phyloP scores from a whole-genome alignment of 176 grass and related monocot genomes.

The Saccharum spontaneum region DNA sequence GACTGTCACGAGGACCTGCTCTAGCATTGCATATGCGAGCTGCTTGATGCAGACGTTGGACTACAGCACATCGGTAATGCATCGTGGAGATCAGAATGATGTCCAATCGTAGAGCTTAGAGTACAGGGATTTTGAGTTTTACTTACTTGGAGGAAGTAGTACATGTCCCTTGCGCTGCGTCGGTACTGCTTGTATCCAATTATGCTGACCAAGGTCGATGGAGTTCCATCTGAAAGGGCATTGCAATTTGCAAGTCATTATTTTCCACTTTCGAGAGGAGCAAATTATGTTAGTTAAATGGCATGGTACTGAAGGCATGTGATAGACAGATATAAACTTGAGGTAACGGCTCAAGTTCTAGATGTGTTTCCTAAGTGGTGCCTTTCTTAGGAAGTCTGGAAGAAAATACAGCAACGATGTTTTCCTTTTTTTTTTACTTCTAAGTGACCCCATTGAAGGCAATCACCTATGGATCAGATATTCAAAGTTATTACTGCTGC shows the following conservation, averaged over 20 bases:
- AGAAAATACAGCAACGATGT: background rate
- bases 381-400: background rate
- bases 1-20: slow-evolving; percentile 68
- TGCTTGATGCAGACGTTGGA: slow-evolving; percentile 91
- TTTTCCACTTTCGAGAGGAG: background rate
- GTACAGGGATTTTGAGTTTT: slow-evolving; percentile 22
- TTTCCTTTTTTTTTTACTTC: background rate
- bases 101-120: background rate
- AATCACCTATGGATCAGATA: background rate
- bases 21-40: slow-evolving; percentile 74
- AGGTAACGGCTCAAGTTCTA: background rate
- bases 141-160: slow-evolving; percentile 96
- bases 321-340: background rate
- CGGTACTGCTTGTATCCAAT: slow-evolving; percentile 84
- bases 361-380: background rate
- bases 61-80: slow-evolving; percentile 53
- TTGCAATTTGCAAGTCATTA: slow-evolving; percentile 16
- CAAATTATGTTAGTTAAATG: slow-evolving; percentile 5
- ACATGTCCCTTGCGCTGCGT: slow-evolving; percentile 75
- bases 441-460: background rate
- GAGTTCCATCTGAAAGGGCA: slow-evolving; percentile 72
- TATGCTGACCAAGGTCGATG: slow-evolving; percentile 88
- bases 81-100: background rate
- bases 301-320: background rate
- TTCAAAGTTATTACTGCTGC: slow-evolving; percentile 7